Evolutionary conservation across 2,329 filamentous ascomycete genomes (phyloP), one percentile per base, ranked within the genome.

Genomic region (Blastomyces parvus): DNA sequence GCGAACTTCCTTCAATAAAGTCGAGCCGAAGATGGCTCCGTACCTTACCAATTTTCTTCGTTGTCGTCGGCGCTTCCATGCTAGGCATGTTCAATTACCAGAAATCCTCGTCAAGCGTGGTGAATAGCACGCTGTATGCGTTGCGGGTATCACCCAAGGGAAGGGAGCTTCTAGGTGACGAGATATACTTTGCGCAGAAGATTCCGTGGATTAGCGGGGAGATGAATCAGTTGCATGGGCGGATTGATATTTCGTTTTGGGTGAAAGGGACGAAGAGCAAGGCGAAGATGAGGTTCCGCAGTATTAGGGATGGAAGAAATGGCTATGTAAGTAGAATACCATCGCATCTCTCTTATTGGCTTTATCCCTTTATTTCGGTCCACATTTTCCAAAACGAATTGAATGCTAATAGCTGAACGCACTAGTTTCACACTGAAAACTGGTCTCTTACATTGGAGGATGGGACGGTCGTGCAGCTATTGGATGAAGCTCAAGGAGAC

Each of bases 61-160:
- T 84, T 66, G 80, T 90, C 66, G 85, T 96, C 69, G 83, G 84
- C 59, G 81, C 83, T 62, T 88, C 87, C 68, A 87, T 87, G 68
- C 79, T 95, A 65, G 90, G 88, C 69, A 97, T 99, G 77, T 97
- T 99, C 88, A 99, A 99, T 83, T 97, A 99, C 84, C 93, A 99
- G 76, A 97, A 97, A 77, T 86, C 87, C 63, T 91, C 89, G n/a
- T 91, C 87, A 33, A 89, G 89, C 62, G 84, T 93, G 38, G 89
- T 97, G n/a, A 86, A 86, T 62, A 90, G 89, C 62, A 94, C 91
- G 4, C 84, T 99, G 36, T 99, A 97, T 81, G 89, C 93, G 0
- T 84, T 99, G 67, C 89, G 94, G 67, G 95, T 90, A 2, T 91
- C 88, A 63, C 79, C 84, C 2, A 78, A 81, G 64, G 19, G 40